These are phyloP conservation scores for Dacryopinax spathularia DNA, from an alignment of 768 basidiomycete genomes.

Conservation along the genomic window DNA sequence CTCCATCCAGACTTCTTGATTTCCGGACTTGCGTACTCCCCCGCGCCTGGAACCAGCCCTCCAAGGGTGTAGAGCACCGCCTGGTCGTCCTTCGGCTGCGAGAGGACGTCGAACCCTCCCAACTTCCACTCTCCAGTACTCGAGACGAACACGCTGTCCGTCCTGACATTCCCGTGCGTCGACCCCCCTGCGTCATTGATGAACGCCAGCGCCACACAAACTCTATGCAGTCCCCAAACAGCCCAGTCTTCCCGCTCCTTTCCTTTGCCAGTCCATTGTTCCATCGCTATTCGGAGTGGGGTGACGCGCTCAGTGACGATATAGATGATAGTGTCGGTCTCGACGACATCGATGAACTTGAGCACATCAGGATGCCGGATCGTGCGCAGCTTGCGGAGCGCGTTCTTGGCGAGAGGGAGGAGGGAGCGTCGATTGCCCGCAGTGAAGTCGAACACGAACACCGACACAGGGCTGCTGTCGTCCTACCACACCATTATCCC, in stretches of 20 bases:
- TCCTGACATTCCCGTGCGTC: conserved; percentile 65
- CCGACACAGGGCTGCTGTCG: conserved; percentile 67
- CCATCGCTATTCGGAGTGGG: conserved; percentile 50
- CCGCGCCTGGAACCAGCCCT: conserved; percentile 45
- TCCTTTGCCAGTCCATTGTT: conserved; percentile 47
- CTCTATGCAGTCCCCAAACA: conserved; percentile 82
- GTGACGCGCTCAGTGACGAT: conserved; percentile 91
- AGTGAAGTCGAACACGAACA: conserved; percentile 77
- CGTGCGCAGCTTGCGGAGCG: conserved; percentile 75
- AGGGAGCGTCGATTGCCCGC: conserved; percentile 39
- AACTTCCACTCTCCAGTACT: conserved; percentile 94
- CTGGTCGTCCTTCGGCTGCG: conserved; percentile 63
- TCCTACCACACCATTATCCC: conserved; percentile 40
- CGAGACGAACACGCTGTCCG: conserved; percentile 75
- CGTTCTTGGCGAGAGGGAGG: conserved; percentile 71
- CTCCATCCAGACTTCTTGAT: conserved; percentile 80
- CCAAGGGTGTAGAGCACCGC: conserved; percentile 67
- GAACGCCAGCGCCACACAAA: conserved; percentile 82
- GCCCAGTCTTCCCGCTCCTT: conserved; percentile 75
- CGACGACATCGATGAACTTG: conserved; percentile 86
- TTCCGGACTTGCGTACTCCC: conserved; percentile 61
- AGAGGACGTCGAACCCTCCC: conserved; percentile 84
- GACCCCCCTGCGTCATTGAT: conserved; percentile 71
- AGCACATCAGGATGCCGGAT: conserved; percentile 92
- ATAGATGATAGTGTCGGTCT: conserved; percentile 73